phyloP scores from a whole-genome alignment of 139 green algal genomes.

The Axilococcus clingmanii region DNA sequence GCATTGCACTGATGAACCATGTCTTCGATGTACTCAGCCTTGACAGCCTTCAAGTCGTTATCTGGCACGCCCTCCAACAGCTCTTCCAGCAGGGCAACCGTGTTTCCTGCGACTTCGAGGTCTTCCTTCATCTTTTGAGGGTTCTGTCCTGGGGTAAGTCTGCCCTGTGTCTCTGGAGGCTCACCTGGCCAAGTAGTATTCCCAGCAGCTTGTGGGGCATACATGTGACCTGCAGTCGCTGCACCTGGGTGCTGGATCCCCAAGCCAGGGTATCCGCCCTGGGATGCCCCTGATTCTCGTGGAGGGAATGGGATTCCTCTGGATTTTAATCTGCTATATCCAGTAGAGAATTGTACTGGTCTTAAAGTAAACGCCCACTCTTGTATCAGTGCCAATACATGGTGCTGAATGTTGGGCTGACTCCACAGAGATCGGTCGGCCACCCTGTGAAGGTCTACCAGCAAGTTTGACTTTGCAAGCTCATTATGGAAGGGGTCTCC shows the following conservation, averaged over 20 bases:
- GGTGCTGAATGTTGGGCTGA: conserved; percentile 5
- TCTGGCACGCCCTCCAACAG: conserved; percentile 5
- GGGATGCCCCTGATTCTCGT: neutral
- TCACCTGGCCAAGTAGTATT: neutral
- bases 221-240: neutral
- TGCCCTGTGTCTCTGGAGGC: neutral
- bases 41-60: conserved; percentile 1
- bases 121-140: neutral
- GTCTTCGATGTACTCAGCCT: neutral
- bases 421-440: conserved; percentile 8
- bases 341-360: neutral
- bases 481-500: conserved; percentile 14
- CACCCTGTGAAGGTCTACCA: conserved; percentile 10
- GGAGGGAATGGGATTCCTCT: conserved; percentile 1
- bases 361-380: conserved; percentile 16
- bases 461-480: conserved; percentile 13
- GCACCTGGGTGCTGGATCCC: neutral
- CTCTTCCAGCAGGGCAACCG: neutral
- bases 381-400: conserved; percentile 16
- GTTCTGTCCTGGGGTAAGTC: neutral
- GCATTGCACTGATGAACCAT: neutral
- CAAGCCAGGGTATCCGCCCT: neutral
- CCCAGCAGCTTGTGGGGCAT: neutral
- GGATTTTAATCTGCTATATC: conserved; percentile 10
- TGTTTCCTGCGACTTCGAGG: neutral